A percentile compares a stretch with the other conserved stretches of the same genome.
phyloP scores from a whole-genome alignment of 805 yeast genomes.

The Hanseniaspora vineae region DNA sequence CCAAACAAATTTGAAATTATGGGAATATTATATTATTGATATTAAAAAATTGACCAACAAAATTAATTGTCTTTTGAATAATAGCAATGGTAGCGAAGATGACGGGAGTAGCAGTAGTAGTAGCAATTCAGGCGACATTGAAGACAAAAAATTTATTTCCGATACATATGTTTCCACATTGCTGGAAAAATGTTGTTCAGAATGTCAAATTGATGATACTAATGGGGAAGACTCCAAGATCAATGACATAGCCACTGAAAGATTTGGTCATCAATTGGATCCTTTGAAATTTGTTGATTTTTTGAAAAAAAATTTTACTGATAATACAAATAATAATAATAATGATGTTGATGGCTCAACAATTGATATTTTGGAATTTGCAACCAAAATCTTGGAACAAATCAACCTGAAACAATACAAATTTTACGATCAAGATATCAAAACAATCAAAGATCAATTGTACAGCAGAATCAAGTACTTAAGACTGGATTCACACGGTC shows the following conservation, averaged over 20 bases:
- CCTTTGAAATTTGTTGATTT: conserved; percentile 38
- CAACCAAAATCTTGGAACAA: conserved; percentile 52
- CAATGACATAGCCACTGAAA: neutral
- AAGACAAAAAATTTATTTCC: neutral
- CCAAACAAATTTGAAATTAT: conserved; percentile 48
- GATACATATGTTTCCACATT: too few relatives aligned
- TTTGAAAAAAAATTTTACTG: conserved; percentile 28
- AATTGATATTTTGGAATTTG: conserved; percentile 26
- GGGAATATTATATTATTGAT: conserved; percentile 82
- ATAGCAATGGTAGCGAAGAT: too few relatives aligned
- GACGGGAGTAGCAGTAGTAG: too few relatives aligned
- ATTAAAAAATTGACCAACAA: conserved; percentile 18
- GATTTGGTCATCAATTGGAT: conserved; percentile 40
- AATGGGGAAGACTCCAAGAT: neutral
- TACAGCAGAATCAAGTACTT: conserved; percentile 64
- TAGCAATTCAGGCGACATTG: too few relatives aligned
- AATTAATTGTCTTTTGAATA: too few relatives aligned
- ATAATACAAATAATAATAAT: conserved; percentile 14
- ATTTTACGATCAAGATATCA: conserved; percentile 62
- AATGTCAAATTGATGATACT: too few relatives aligned
- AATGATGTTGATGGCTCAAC: neutral
- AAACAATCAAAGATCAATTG: conserved; percentile 53
- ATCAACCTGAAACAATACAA: conserved; percentile 61
- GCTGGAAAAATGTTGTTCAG: too few relatives aligned
- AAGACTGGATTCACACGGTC: conserved; percentile 73